phyloP scores from a whole-genome alignment of 768 basidiomycete species.

The Suillus discolor region DNA sequence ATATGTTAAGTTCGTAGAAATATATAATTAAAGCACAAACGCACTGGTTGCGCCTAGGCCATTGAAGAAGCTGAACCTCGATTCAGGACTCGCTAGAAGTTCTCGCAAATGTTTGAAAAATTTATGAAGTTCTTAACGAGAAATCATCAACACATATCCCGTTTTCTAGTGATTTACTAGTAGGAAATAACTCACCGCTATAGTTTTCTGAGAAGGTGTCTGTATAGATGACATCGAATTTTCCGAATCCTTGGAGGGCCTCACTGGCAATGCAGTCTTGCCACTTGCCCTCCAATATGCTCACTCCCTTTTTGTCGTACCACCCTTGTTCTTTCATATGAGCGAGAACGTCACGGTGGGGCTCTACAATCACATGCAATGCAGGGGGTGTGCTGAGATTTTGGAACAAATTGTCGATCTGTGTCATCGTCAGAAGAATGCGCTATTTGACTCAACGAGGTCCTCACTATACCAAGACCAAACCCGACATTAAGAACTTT shows the following conservation, averaged over 20 bases:
- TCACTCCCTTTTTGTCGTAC: conserved; percentile 75
- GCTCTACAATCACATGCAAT: conserved; percentile 89
- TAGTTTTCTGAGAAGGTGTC: conserved; percentile 95
- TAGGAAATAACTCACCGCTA: conserved; percentile 41
- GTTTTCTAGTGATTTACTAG: background rate
- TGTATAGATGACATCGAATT: conserved; percentile 88
- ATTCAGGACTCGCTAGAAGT: conserved; percentile 70
- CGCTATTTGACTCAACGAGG: conserved; percentile 4
- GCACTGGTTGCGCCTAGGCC: conserved; percentile 93
- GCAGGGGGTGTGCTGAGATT: conserved; percentile 56
- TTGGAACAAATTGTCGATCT: conserved; percentile 90
- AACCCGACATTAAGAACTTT: conserved; percentile 91
- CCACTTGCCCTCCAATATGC: conserved; percentile 90
- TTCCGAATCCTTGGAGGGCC: conserved; percentile 61
- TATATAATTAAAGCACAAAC: conserved; percentile 26
- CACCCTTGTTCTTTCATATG: conserved; percentile 80
- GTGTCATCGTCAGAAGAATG: conserved; percentile 12
- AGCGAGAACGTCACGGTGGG: conserved; percentile 88
- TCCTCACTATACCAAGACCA: conserved; percentile 84
- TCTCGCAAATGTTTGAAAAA: conserved; percentile 85
- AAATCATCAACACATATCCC: background rate
- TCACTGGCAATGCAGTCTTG: conserved; percentile 77
- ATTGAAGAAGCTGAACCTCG: conserved; percentile 95
- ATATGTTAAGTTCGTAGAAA: background rate
- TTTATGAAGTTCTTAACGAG: conserved; percentile 56